Base-by-base conservation (phyloP, 1,139 yeast genomes). In the Kluyveromyces marxianus region DNA sequence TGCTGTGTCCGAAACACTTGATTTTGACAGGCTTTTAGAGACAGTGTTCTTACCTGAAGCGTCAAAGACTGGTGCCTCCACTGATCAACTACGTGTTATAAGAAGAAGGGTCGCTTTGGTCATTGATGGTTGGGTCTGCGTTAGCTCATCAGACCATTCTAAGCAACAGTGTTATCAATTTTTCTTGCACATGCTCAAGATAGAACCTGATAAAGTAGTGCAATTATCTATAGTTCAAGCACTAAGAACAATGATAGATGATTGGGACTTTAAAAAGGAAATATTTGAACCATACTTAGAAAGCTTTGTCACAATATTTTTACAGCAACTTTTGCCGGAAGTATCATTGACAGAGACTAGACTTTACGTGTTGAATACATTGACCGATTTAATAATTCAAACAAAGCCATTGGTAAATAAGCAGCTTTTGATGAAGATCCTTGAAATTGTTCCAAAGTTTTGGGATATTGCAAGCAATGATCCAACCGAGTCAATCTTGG, bases 221-320 rank as follows among this genome's bases (percentile, higher is more conserved):
- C 75, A 75, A 54, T 63, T 90, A 26, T 79, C 95, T 2, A 82
- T 94, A 0, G 71, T 85, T n/a, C 85, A 83, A 56, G 78, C 90
- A 0, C 67, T 89, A 14, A 74, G 81, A 51, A 72, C 77, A 28
- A 73, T 85, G 41, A 71, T 89, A 29, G 92, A 87, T 50, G 97
- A 88, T 55, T 88, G 95, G 89, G 92, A 85, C 51, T 89, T 90
- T 60, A 74, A 79, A 37, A 80, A 85, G 49, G 69, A 68, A 8
- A 78, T 72, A 37, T 87, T 92, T 56, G 68, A 75, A 49, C 89
- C 94, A 0, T 88, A 67, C 57, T 68, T 85, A 46, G 73, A 76
- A 35, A 70, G 69, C 2, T 76, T 77, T 30, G 73, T 87, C 5
- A 60, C 67, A 2, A 62, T 75, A n/a, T 47, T 64, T 21, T 68